These are phyloP conservation scores for Fraxinus nigra DNA, from an alignment of 305 asterid genomes.

Conservation along the genomic window DNA sequence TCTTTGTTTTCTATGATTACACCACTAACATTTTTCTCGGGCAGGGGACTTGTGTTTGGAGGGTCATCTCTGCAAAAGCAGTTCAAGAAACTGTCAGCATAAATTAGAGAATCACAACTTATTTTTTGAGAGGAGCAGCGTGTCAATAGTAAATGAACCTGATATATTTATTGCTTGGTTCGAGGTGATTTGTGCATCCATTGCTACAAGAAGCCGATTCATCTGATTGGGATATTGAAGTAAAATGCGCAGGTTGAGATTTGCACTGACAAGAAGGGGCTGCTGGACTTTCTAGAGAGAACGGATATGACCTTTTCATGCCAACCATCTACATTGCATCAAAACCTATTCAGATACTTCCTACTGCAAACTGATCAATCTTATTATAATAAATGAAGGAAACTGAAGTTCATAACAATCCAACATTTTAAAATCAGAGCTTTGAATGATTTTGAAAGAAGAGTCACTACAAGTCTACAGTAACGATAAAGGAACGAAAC, in stretches of 20 bases:
- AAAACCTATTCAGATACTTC: constrained; percentile 22
- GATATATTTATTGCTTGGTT: constrained; percentile 34
- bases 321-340: constrained; percentile 52
- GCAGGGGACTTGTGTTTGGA: constrained; percentile 37
- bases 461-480: not conserved
- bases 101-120: constrained; percentile 1
- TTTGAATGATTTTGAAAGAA: not conserved
- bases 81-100: constrained; percentile 14
- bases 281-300: constrained; percentile 46
- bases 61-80: constrained; percentile 46
- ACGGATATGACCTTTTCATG: constrained; percentile 70
- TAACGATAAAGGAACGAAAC: not conserved
- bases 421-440: not conserved
- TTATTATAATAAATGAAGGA: not conserved
- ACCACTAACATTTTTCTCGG: constrained; percentile 28
- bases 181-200: constrained; percentile 33
- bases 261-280: constrained; percentile 43
- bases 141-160: constrained; percentile 36
- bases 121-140: not conserved
- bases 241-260: constrained; percentile 26
- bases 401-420: not conserved
- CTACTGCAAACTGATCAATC: not conserved
- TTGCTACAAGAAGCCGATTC: constrained; percentile 50
- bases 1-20: constrained; percentile 26
- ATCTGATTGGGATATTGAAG: constrained; percentile 38